Evolutionary conservation across 1,284 basidiomycete genomes (phyloP).

Genomic region (Cystobasidium slooffiae): DNA sequence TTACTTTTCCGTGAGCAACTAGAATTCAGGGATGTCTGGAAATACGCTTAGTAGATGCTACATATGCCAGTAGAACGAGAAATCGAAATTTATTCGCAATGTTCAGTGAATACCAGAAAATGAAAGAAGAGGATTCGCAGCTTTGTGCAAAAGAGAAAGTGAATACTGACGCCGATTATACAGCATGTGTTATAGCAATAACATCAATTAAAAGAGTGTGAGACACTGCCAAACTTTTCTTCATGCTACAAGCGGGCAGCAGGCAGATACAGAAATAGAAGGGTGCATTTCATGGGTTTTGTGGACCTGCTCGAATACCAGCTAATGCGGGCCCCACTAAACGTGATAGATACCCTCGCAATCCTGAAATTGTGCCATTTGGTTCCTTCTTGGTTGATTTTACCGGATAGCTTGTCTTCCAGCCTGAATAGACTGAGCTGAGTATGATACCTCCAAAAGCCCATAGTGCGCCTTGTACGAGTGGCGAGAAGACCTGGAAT

Average conservation of each 20-base stretch:
- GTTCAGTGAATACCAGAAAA: too few species aligned
- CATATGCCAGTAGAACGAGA: too few species aligned
- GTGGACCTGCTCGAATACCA: background rate
- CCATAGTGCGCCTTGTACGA: constrained; percentile 41
- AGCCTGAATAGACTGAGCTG: constrained; percentile 20
- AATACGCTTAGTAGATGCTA: too few species aligned
- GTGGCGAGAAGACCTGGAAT: constrained; percentile 33
- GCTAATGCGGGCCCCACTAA: constrained; percentile 5
- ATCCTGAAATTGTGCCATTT: background rate
- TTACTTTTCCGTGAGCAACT: too few species aligned
- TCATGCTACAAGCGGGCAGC: background rate
- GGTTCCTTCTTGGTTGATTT: background rate
- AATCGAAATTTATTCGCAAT: too few species aligned
- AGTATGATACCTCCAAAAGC: constrained; percentile 32
- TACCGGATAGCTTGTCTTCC: constrained; percentile 11
- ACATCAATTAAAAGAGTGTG: too few species aligned
- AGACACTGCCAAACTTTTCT: background rate
- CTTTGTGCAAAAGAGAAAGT: too few species aligned
- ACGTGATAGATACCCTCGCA: constrained; percentile 3
- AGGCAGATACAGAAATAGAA: background rate
- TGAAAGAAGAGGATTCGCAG: too few species aligned
- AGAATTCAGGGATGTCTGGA: too few species aligned
- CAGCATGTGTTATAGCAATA: too few species aligned
- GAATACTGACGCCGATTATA: too few species aligned
- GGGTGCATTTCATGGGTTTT: background rate